Base-by-base conservation (phyloP, 164 flowering plant genomes). In the Kalanchoe fedtschenkoi region DNA sequence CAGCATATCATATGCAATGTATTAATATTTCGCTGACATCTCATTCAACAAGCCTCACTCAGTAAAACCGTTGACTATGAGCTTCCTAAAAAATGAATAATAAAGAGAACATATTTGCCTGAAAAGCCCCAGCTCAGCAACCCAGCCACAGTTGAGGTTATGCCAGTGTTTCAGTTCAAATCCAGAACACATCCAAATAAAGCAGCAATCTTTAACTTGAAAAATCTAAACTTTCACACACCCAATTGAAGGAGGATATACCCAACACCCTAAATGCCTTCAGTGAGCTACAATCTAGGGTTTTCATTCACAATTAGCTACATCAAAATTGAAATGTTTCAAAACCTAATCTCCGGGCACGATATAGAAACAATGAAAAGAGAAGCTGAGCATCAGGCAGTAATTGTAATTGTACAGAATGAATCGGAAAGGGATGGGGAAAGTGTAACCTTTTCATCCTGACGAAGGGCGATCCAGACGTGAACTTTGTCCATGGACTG, bases 401-500 rank as follows among this genome's bases (percentile, higher is more conserved):
- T 3, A 47, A 47, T 47, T 33, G 19, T 38, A 33, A 58, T 58
- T 5, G 6, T 3, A 51, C 4, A 19, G 56, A 2, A 51, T 47
- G 56, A 30, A 56, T 56, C 51, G 9, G 22, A n/a, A 43, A n/a
- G 10, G 9, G 21, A 13, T 17, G n/a, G 19, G 9, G 16, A 47
- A 22, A 47, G 7, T 22, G 26, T 9, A 47, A 58, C 61, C 61
- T 58, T 58, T 58, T 58, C 61, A 30, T 58, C 61, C 42, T 58
- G 61, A 34, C 42, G 61, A 13, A 58, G 61, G 30, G 61, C 61
- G 42, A 58, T 58, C 61, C 61, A 58, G 41, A 58, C 61, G 28
- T 58, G 61, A 58, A 58, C 61, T 58, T 37, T 58, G 29, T 58
- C 61, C 61, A 58, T 58, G 4, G 61, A 58, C 38, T 58, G 61